Evolutionary conservation across 2,329 filamentous ascomycete genomes (phyloP).

Genomic region (Calonectria henricotiae): DNA sequence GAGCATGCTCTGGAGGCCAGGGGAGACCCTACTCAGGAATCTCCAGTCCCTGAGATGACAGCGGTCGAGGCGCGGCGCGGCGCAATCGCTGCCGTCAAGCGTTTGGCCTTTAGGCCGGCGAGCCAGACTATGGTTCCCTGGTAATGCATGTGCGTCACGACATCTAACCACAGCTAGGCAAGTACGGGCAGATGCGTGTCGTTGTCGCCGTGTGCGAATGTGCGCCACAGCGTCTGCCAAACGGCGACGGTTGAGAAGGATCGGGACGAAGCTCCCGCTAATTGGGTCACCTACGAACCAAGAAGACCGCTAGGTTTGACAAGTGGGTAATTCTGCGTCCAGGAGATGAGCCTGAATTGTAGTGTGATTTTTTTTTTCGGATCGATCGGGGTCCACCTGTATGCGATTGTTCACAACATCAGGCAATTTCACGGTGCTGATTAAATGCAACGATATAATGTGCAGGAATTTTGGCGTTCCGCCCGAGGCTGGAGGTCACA

Average conservation of each 20-base stretch:
- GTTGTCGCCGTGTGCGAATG: slow-evolving; percentile 13
- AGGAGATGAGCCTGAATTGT: slow-evolving; percentile 16
- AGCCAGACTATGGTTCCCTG: slow-evolving; percentile 14
- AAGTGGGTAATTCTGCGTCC: slow-evolving; percentile 19
- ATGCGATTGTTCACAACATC: slow-evolving; percentile 31
- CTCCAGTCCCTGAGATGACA: slow-evolving; percentile 30
- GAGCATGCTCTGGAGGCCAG: slow-evolving; percentile 43
- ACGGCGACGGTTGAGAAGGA: slow-evolving; percentile 21
- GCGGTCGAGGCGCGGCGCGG: slow-evolving; percentile 28
- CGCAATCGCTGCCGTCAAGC: slow-evolving; percentile 25
- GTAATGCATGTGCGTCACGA: slow-evolving; percentile 5
- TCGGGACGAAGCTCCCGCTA: slow-evolving; percentile 3
- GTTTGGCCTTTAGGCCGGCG: slow-evolving; percentile 23
- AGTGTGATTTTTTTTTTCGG: slow-evolving; percentile 16
- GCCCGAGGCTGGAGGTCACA: slow-evolving; percentile 37
- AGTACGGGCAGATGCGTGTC: neutral
- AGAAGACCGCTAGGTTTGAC: slow-evolving; percentile 18
- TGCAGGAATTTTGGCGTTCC: slow-evolving; percentile 40
- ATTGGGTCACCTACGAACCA: slow-evolving; percentile 14
- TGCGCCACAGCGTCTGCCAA: slow-evolving; percentile 26
- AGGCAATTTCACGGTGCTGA: slow-evolving; percentile 32
- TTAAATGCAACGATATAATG: slow-evolving; percentile 38
- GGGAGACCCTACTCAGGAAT: slow-evolving; percentile 34
- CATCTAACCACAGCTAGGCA: slow-evolving; percentile 7
- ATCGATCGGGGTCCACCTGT: slow-evolving; percentile 15